These are phyloP conservation scores for Senna siamea DNA, from an alignment of 306 rosid genomes.

Conservation along the genomic window DNA sequence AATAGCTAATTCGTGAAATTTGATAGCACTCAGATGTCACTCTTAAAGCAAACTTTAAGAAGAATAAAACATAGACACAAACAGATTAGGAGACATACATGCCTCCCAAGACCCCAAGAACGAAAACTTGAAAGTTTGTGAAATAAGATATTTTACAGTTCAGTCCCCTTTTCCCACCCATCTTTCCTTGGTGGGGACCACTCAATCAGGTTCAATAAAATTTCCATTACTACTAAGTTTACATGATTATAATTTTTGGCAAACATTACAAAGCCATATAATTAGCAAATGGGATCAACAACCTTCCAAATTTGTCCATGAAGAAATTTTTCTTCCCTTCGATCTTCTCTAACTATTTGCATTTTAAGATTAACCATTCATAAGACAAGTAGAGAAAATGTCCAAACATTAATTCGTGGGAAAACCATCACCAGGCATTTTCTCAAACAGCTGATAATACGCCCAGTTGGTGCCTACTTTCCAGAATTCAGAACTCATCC, in stretches of 20 bases:
- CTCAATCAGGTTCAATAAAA: conserved; percentile 20
- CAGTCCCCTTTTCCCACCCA: conserved; percentile 14
- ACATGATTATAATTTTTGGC: conserved; percentile 5
- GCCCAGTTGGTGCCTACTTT: conserved; percentile 3
- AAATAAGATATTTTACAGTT: neutral
- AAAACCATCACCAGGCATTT: neutral
- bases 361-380: neutral
- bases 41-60: neutral
- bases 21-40: neutral
- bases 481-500: neutral
- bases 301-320: conserved; percentile 1
- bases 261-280: conserved; percentile 32
- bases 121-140: neutral
- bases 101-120: conserved; percentile 28
- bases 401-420: neutral
- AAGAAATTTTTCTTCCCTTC: neutral
- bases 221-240: conserved; percentile 23
- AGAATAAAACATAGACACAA: conserved; percentile 10
- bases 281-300: conserved; percentile 9
- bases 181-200: conserved; percentile 16
- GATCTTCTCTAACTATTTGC: conserved; percentile 13
- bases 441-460: conserved; percentile 23
- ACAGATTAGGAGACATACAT: neutral
- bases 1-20: conserved; percentile 13
- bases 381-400: conserved; percentile 2